Evolutionary conservation across 192 early-diverging fungal species (phyloP).

Genomic region (Ambispora gerdemannii): DNA sequence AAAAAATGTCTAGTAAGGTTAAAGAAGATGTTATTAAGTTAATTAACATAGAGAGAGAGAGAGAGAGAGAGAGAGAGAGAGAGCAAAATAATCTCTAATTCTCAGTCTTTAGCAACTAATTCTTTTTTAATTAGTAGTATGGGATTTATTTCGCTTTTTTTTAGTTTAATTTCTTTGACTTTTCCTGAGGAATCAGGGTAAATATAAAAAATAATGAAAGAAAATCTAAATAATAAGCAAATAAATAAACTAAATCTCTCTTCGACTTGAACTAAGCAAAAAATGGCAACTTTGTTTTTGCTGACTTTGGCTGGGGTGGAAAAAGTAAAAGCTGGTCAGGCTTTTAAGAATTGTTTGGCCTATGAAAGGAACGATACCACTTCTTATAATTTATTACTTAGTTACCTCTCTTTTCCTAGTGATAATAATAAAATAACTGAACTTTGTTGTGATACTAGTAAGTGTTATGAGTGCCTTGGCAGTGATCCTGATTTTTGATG

Average conservation of each 20-base stretch:
- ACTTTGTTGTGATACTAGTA: neutral
- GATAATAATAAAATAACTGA: neutral
- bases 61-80: no score
- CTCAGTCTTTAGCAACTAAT: no score
- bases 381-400: neutral
- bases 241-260: constrained; percentile 7
- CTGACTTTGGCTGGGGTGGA: neutral
- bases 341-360: neutral
- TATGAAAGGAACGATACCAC: neutral
- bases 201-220: neutral
- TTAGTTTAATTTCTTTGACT: neutral
- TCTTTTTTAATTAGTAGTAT: no score
- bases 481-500: neutral
- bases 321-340: neutral
- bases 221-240: constrained; percentile 4
- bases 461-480: neutral
- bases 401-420: neutral
- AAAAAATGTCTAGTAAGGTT: no score
- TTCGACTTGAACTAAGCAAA: constrained; percentile 4
- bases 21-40: no score
- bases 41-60: no score
- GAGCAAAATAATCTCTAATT: no score
- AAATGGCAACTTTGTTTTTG: constrained; percentile 5
- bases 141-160: no score
- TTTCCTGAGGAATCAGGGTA: neutral